Base-by-base conservation (phyloP, 2,329 filamentous ascomycete genomes). In the Tolypocladium cylindrosporum region DNA sequence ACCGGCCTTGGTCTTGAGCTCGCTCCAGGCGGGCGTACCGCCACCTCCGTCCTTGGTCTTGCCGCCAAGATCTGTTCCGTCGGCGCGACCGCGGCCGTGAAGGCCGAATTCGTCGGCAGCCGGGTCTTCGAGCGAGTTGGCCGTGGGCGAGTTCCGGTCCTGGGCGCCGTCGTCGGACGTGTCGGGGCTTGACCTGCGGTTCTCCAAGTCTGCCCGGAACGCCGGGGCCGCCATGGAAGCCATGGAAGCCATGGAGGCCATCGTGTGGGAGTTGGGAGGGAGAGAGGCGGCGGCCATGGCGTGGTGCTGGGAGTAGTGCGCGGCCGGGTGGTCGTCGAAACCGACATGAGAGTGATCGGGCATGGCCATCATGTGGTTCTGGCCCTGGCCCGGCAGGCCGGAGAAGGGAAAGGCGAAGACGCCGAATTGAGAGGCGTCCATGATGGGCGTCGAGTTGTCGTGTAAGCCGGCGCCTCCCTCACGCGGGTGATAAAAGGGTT, bases 1-100 rank as follows among this genome's bases (percentile, higher is more conserved):
- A 19, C 94, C 94, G 2, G 94, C 94, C 72, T 93, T 93, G 4
- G 89, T 93, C 72, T 93, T 93, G 62, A 92, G 77, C 69, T 93
- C 89, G 65, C 85, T 92, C 89, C 89, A 93, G 16, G 86, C 78
- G 16, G 87, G 85, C 10, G 81, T 76, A 10, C 79, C 76, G 55
- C 83, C 83, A 7, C 78, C 72, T 62, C 84, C 80, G 55, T 84
- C 82, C 66, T 82, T 85, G 40, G 72, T 65, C 65, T 80, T 81
- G 55, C 72, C 74, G 24, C 77, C 79, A 27, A 80, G 65, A 56
- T 85, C 82, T n/a, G 76, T 79, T 16, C 78, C 77, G 64, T 85
- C 82, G 40, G 73, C 74, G 36, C 75, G 74, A 21, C 71, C 73
- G 52, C 73, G 72, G 41, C 72, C 73, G 21, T 75, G 73, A 41